phyloP scores from a whole-genome alignment of 1,139 yeast genomes.

The Zhuliangozyma blackwelliae region DNA sequence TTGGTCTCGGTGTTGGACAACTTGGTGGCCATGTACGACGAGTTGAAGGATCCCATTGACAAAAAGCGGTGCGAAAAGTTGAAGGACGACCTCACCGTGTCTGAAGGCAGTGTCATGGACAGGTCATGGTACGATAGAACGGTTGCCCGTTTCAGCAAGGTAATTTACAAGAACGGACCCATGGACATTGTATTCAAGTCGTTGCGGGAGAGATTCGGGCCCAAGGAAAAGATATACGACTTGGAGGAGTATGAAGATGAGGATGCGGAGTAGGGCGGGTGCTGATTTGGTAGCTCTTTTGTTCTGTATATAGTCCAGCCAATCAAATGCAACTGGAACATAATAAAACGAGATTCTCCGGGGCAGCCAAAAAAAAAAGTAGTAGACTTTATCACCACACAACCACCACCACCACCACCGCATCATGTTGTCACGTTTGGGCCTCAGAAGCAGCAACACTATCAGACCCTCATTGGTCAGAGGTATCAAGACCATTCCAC shows the following conservation, averaged over 20 bases:
- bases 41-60: slow-evolving; percentile 21
- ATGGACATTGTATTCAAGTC: slow-evolving; percentile 42
- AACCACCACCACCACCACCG: background rate
- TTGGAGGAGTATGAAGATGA: slow-evolving; percentile 44
- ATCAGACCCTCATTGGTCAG: slow-evolving; percentile 19
- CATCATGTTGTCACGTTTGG: slow-evolving; percentile 31
- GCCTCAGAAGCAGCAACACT: slow-evolving; percentile 14
- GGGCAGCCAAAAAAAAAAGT: background rate
- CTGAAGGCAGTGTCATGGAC: slow-evolving; percentile 11
- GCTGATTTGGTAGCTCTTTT: background rate
- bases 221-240: slow-evolving; percentile 28
- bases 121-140: slow-evolving; percentile 36
- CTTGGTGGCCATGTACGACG: slow-evolving; percentile 29
- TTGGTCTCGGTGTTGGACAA: slow-evolving; percentile 29
- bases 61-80: slow-evolving; percentile 27
- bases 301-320: slow-evolving; percentile 2
- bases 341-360: background rate
- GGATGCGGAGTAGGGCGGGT: slow-evolving; percentile 25
- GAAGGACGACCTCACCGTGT: slow-evolving; percentile 12
- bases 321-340: slow-evolving; percentile 1
- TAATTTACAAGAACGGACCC: slow-evolving; percentile 40
- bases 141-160: slow-evolving; percentile 33
- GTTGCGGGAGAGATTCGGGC: slow-evolving; percentile 37
- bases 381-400: background rate
- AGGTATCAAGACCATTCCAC: slow-evolving; percentile 42